Conservation (phyloP, 371 early-diverging fungal species). For the Thermomucor indicae-seudaticae region DNA sequence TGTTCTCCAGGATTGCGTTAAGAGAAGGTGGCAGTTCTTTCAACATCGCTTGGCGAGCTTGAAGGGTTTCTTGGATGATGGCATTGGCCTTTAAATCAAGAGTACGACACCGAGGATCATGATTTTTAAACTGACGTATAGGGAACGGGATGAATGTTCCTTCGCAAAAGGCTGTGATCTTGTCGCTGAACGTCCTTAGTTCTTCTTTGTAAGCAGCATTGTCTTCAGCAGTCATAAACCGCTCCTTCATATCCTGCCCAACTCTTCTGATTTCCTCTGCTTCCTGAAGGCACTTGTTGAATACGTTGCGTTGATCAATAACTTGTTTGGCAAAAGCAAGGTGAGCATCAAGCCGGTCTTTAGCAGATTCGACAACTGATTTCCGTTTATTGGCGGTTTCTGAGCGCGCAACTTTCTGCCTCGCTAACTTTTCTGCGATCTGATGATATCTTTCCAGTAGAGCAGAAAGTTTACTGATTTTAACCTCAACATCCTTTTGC, state of each 20-base stretch:
- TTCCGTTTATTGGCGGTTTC: slow-evolving; percentile 2
- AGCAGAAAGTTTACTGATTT: too few species aligned
- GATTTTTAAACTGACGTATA: slow-evolving; percentile 19
- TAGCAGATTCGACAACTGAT: not conserved
- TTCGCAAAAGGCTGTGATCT: not conserved
- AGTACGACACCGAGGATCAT: slow-evolving; percentile 4
- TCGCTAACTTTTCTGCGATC: too few species aligned
- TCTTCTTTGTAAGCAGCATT: slow-evolving; percentile 1
- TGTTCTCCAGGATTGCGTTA: slow-evolving; percentile 21
- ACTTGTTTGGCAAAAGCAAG: slow-evolving; percentile 11
- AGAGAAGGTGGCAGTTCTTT: slow-evolving; percentile 21
- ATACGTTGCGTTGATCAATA: slow-evolving; percentile 1
- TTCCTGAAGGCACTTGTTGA: slow-evolving; percentile 1
- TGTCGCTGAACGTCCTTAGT: not conserved
- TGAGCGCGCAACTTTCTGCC: too few species aligned
- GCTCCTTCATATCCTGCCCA: slow-evolving; percentile 1
- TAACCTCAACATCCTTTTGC: not conserved
- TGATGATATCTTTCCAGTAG: too few species aligned
- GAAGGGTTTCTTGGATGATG: not conserved
- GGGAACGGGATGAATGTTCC: slow-evolving; percentile 10
- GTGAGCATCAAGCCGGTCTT: not conserved
- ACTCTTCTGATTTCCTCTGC: slow-evolving; percentile 3
- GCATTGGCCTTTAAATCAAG: not conserved
- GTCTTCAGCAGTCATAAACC: not conserved
- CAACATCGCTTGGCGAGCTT: slow-evolving; percentile 23